phyloP scores from a whole-genome alignment of 345 rosid species.

The Fremontodendron californicum region DNA sequence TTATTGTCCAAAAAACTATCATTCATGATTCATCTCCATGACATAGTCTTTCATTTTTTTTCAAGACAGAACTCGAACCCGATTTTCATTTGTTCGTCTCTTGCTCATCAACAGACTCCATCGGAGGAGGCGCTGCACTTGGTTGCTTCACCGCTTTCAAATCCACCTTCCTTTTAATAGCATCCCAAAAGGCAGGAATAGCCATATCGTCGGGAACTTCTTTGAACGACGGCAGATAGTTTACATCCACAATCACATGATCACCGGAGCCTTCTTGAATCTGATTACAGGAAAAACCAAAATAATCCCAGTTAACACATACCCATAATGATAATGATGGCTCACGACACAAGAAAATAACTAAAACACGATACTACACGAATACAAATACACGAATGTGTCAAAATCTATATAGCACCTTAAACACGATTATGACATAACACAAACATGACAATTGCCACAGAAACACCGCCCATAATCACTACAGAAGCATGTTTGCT shows the following conservation, averaged over 20 bases:
- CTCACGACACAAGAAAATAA: too few species aligned
- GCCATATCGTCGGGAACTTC: slow-evolving; percentile 66
- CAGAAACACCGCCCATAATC: not conserved
- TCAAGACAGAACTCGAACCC: too few species aligned
- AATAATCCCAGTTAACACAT: not conserved
- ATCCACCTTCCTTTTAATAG: slow-evolving; percentile 52
- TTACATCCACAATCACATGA: slow-evolving; percentile 83
- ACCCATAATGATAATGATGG: too few species aligned
- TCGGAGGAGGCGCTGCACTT: not conserved
- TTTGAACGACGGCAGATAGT: slow-evolving; percentile 96
- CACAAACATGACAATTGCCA: not conserved
- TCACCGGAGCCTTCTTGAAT: slow-evolving; percentile 70
- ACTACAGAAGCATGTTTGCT: not conserved
- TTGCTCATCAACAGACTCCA: slow-evolving; percentile 19
- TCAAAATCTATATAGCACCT: too few species aligned
- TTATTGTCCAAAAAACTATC: not conserved
- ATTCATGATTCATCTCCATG: not conserved
- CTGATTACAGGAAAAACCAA: slow-evolving; percentile 30
- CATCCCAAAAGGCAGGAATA: slow-evolving; percentile 83
- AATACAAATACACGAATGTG: not conserved
- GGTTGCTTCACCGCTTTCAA: not conserved
- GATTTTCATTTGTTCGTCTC: not conserved
- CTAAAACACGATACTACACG: not conserved
- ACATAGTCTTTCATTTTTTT: not conserved
- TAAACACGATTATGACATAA: too few species aligned